phyloP scores from a whole-genome alignment of 2,329 filamentous ascomycete species.

The Phoma sp. region DNA sequence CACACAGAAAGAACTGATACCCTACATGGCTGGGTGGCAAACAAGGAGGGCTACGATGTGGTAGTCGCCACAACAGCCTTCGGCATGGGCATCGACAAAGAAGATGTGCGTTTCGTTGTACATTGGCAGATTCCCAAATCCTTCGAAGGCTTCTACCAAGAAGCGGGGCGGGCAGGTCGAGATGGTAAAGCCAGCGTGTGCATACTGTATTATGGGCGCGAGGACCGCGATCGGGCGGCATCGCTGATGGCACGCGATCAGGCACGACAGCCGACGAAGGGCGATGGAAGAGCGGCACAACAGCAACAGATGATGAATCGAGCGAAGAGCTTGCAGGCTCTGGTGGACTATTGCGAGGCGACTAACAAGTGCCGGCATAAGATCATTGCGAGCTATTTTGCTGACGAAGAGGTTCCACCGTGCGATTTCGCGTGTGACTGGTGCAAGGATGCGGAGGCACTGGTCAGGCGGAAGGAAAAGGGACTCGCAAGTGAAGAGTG shows the following conservation, averaged over 20 bases:
- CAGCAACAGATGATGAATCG: conserved; percentile 49
- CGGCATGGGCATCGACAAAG: conserved; percentile 97
- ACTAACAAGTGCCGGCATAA: conserved; percentile 73
- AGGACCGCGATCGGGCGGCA: conserved; percentile 79
- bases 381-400: conserved; percentile 47
- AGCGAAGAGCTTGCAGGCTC: conserved; percentile 55
- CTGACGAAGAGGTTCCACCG: conserved; percentile 37
- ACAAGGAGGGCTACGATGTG: conserved; percentile 79
- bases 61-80: conserved; percentile 96
- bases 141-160: conserved; percentile 96
- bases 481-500: conserved; percentile 57
- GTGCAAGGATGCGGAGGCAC: conserved; percentile 51
- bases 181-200: conserved; percentile 88
- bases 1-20: conserved; percentile 73
- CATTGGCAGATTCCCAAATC: conserved; percentile 95
- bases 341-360: conserved; percentile 83
- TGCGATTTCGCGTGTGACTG: conserved; percentile 59
- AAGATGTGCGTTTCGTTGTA: conserved; percentile 90
- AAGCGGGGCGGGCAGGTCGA: conserved; percentile 87
- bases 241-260: conserved; percentile 56
- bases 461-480: conserved; percentile 53
- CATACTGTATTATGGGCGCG: conserved; percentile 87
- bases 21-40: conserved; percentile 72
- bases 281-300: conserved; percentile 32
- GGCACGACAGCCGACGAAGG: conserved; percentile 56